Conservation (phyloP, 208 protist species). For the Acanthamoeba culbertsoni region DNA sequence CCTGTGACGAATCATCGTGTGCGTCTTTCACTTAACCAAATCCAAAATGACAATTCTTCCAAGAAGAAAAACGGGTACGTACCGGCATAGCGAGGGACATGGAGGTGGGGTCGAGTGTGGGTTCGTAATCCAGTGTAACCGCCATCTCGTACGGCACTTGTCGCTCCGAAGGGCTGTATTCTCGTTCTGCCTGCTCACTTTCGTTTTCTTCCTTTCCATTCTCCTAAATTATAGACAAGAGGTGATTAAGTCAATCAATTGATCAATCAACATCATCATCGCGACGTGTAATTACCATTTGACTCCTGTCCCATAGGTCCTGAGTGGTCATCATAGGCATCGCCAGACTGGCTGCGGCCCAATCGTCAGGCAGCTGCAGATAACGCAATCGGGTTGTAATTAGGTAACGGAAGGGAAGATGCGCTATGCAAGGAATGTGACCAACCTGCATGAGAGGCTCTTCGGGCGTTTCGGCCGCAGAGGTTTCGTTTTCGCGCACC, state of each 20-base stretch:
- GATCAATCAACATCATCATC: not conserved
- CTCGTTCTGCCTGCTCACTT: not conserved
- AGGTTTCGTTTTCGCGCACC: no score
- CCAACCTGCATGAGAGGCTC: no score
- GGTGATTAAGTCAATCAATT: no score
- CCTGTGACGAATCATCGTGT: no score
- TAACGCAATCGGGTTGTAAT: no score
- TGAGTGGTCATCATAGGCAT: conserved; percentile 21
- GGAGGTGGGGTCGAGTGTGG: not conserved
- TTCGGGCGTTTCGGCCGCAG: no score
- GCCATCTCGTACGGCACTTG: not conserved
- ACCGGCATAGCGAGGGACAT: not conserved
- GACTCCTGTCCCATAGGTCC: not conserved
- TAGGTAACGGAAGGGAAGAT: no score
- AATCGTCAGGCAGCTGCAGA: not conserved
- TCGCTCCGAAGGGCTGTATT: not conserved
- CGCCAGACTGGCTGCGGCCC: not conserved
- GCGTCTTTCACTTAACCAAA: no score
- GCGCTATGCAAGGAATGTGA: not conserved
- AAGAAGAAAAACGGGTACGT: no score
- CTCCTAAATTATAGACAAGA: no score
- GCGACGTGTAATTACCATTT: no score
- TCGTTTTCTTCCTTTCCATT: not conserved
- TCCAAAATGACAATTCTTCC: no score
- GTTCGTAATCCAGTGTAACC: not conserved